Conservation (phyloP, 352 stramenopile genomes). For the Globisporangium polare region DNA sequence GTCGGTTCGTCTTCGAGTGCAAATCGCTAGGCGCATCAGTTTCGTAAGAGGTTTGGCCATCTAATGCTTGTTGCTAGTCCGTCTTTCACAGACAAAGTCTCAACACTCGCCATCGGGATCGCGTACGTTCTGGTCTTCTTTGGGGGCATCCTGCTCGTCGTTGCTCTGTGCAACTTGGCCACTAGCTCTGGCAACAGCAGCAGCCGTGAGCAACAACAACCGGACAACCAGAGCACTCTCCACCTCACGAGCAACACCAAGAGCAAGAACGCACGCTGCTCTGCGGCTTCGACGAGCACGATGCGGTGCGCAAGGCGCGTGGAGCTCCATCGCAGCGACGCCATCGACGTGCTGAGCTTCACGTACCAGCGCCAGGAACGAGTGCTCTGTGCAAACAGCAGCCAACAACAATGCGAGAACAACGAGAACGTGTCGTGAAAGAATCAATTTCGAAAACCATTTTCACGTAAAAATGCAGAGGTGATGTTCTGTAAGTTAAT, state of each 20-base stretch:
- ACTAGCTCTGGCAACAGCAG: neutral
- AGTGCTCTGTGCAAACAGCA: neutral
- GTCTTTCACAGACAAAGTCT: neutral
- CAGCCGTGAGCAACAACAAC: neutral
- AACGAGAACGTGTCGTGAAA: neutral
- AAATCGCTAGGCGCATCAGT: too few species aligned
- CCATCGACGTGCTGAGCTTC: neutral
- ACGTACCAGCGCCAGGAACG: neutral
- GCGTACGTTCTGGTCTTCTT: neutral
- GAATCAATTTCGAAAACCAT: neutral
- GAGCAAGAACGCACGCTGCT: neutral
- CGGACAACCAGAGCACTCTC: neutral
- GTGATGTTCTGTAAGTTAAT: conserved; percentile 2
- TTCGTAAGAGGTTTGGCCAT: too few species aligned
- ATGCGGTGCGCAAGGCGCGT: neutral
- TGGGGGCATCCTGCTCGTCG: neutral
- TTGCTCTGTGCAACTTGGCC: neutral
- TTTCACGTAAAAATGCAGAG: neutral
- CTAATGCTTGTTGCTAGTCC: too few species aligned
- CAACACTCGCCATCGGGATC: neutral
- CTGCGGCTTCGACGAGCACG: neutral
- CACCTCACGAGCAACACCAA: neutral
- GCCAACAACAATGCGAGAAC: neutral
- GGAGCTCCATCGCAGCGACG: neutral
- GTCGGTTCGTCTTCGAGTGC: neutral